These are phyloP conservation scores for Amylostereum areolatum DNA, from an alignment of 1,284 basidiomycete species.

Conservation along the genomic window DNA sequence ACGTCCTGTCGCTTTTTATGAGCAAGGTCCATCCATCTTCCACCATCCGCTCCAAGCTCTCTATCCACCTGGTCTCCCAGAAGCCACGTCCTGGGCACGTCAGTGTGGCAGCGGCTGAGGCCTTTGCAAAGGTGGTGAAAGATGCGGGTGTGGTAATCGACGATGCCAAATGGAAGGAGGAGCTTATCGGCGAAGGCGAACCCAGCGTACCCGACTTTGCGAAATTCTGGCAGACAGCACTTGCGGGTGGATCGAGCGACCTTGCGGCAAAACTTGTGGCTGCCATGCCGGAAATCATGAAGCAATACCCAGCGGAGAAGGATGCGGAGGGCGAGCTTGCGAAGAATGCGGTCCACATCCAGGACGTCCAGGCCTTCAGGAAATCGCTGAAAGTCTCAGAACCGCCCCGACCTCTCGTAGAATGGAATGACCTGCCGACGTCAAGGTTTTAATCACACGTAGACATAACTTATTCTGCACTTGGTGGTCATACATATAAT, in stretches of 20 bases:
- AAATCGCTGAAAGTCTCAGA: constrained; percentile 45
- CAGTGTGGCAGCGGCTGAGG: constrained; percentile 59
- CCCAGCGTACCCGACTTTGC: constrained; percentile 45
- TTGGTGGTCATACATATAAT: no score
- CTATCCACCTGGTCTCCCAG: constrained; percentile 75
- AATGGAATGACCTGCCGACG: constrained; percentile 65
- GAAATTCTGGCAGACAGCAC: constrained; percentile 48
- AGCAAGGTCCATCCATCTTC: constrained; percentile 70
- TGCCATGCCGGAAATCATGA: constrained; percentile 46
- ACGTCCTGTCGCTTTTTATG: constrained; percentile 75
- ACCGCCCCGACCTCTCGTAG: constrained; percentile 51
- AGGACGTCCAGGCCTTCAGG: constrained; percentile 73
- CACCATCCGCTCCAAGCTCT: constrained; percentile 67
- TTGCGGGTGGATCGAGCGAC: constrained; percentile 35
- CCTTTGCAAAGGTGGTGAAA: constrained; percentile 53
- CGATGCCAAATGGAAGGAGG: constrained; percentile 36
- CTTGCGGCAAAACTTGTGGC: constrained; percentile 45
- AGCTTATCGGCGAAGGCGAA: constrained; percentile 39
- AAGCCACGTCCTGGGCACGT: constrained; percentile 56
- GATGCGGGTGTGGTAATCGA: constrained; percentile 49
- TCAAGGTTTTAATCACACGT: constrained; percentile 10
- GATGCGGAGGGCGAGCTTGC: constrained; percentile 44
- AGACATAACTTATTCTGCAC: no score
- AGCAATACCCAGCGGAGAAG: constrained; percentile 43
- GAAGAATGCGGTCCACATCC: constrained; percentile 53